A percentile compares a stretch with the other conserved stretches of the same genome.
Evolutionary conservation across 371 early-diverging fungal species (phyloP).

Genomic region (Mucor saturninus): DNA sequence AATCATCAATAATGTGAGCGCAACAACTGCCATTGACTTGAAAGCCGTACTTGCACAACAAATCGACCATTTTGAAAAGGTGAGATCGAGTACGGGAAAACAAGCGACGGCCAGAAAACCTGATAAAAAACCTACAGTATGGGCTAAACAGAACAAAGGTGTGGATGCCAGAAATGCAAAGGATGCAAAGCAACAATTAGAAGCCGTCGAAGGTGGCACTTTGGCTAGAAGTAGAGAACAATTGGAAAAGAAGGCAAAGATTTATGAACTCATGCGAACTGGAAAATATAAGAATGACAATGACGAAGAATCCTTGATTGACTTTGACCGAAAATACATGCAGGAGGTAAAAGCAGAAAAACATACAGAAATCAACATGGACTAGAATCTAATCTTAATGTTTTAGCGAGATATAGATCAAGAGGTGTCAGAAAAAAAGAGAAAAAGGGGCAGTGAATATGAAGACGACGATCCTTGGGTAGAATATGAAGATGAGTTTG

Average conservation of each 20-base stretch:
- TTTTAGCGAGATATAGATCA: conserved; percentile 16
- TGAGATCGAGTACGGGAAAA: conserved; percentile 34
- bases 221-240: conserved; percentile 59
- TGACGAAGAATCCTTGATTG: conserved; percentile 48
- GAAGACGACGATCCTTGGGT: conserved; percentile 75
- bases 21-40: conserved; percentile 42
- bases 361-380: conserved; percentile 5
- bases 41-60: conserved; percentile 50
- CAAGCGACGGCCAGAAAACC: conserved; percentile 34
- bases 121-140: conserved; percentile 59
- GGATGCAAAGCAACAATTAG: conserved; percentile 28
- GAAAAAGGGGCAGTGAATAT: conserved; percentile 8
- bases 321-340: conserved; percentile 54
- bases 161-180: conserved; percentile 45
- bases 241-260: conserved; percentile 67
- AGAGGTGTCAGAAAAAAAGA: conserved; percentile 18
- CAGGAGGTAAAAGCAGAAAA: conserved; percentile 30
- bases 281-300: conserved; percentile 37
- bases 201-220: conserved; percentile 38
- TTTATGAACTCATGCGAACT: conserved; percentile 63
- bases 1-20: conserved; percentile 33
- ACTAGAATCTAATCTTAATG: too few relatives aligned
- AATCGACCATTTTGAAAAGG: conserved; percentile 41
- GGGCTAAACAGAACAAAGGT: conserved; percentile 67
- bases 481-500: conserved; percentile 82